Evolutionary conservation across 768 basidiomycete genomes (phyloP).

Genomic region (Tricholoma furcatifolium): DNA sequence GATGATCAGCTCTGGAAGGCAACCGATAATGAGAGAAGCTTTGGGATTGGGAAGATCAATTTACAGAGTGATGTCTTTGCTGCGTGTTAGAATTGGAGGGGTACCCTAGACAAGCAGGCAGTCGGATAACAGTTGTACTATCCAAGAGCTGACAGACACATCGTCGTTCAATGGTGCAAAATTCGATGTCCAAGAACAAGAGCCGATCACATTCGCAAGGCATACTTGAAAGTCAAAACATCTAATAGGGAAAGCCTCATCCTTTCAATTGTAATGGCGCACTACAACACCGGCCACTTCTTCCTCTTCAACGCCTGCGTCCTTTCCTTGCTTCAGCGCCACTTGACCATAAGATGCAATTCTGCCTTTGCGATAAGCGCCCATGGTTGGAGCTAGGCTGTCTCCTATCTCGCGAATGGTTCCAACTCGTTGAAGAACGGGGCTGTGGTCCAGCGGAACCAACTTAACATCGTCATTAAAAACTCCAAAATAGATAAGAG

Average conservation of each 20-base stretch:
- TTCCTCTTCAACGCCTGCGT: conserved; percentile 43
- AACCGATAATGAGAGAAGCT: conserved; percentile 37
- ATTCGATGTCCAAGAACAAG: no score
- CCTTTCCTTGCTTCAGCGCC: conserved; percentile 25
- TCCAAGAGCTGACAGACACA: no score
- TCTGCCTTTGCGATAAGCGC: conserved; percentile 36
- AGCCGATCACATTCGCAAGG: no score
- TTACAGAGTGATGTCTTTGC: conserved; percentile 25
- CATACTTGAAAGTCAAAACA: no score
- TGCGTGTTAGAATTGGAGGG: conserved; percentile 10
- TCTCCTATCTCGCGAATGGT: conserved; percentile 30
- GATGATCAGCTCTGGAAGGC: conserved; percentile 38
- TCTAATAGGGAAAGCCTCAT: no score
- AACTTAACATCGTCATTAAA: conserved; percentile 41
- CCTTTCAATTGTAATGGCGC: conserved; percentile 35
- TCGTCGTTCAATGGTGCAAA: no score
- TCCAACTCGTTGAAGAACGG: conserved; percentile 36
- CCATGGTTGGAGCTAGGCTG: conserved; percentile 38
- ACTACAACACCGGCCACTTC: conserved; percentile 42
- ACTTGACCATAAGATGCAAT: conserved; percentile 38
- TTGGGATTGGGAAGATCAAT: conserved; percentile 35
- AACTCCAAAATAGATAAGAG: conserved; percentile 45
- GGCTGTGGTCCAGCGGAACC: conserved; percentile 36
- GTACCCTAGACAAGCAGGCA: no score
- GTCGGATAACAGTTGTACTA: no score